Evolutionary conservation across 257 asterid species (phyloP).

Genomic region (Nicotiana noctiflora): DNA sequence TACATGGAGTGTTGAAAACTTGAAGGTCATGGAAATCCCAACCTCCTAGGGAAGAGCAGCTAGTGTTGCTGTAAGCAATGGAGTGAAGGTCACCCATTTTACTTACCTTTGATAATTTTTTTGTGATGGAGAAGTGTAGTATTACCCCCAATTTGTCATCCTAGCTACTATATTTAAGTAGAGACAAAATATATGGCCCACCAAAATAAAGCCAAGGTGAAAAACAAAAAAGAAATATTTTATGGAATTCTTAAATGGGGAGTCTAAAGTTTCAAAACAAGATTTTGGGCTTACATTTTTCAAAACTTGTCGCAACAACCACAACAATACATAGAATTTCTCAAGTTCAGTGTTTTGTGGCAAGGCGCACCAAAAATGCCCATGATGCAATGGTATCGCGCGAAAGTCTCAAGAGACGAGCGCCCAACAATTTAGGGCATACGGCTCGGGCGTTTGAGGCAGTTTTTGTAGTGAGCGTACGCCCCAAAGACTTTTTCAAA

Average conservation of each 20-base stretch:
- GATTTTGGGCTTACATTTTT: background rate
- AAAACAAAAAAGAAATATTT: background rate
- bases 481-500: too few species aligned
- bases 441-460: too few species aligned
- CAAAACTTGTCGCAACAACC: background rate
- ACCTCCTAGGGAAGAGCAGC: constrained; percentile 26
- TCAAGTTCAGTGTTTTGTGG: too few species aligned
- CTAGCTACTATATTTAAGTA: constrained; percentile 6
- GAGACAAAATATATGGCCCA: constrained; percentile 1
- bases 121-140: background rate
- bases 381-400: too few species aligned
- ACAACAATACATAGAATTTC: too few species aligned
- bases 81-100: constrained; percentile 49
- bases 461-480: too few species aligned
- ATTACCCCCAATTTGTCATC: background rate
- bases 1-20: constrained; percentile 60
- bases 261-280: background rate
- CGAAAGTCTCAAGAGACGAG: too few species aligned
- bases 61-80: constrained; percentile 32
- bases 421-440: too few species aligned
- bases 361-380: too few species aligned
- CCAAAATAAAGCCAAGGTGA: background rate
- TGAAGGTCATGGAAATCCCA: constrained; percentile 44
- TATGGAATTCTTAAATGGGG: background rate
- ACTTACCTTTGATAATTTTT: background rate